These are phyloP conservation scores for Uronychia setigera DNA, from an alignment of 73 alveolate species.

Conservation along the genomic window DNA sequence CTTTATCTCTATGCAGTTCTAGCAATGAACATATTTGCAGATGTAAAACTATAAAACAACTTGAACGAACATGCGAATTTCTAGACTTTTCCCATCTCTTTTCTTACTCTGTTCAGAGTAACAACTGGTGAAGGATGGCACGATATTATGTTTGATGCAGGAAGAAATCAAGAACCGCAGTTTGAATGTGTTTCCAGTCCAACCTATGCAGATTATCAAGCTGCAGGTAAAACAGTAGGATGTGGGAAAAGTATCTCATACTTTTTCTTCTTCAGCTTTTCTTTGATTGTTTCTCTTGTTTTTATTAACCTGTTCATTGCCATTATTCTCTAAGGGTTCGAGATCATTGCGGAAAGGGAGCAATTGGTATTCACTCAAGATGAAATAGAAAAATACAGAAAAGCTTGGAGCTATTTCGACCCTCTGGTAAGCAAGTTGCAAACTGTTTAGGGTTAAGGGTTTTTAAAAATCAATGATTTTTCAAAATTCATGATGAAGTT, in stretches of 20 bases:
- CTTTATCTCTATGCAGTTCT: constrained; percentile 88
- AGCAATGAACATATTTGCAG: constrained; percentile 88
- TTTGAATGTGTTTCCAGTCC: constrained; percentile 14
- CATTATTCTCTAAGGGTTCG: constrained; percentile 58
- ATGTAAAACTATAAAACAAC: constrained; percentile 52
- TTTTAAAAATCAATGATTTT: background rate
- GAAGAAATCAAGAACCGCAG: background rate
- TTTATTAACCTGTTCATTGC: constrained; percentile 72
- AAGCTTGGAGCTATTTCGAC: constrained; percentile 41
- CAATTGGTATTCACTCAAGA: constrained; percentile 19
- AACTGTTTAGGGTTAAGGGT: background rate
- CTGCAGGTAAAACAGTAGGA: constrained; percentile 5
- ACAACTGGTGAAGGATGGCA: constrained; percentile 66
- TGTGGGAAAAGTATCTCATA: constrained; percentile 23
- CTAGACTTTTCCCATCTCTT: constrained; percentile 24
- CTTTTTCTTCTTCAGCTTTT: constrained; percentile 41
- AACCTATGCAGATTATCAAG: constrained; percentile 12
- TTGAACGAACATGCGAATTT: constrained; percentile 11
- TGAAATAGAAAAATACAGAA: constrained; percentile 10
- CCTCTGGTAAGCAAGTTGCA: constrained; percentile 6
- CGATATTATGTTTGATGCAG: constrained; percentile 30
- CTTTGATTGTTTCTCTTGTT: constrained; percentile 54
- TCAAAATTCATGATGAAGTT: background rate
- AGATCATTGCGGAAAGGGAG: constrained; percentile 10
- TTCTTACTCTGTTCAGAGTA: constrained; percentile 21